Base-by-base conservation (phyloP, 2,329 filamentous ascomycete species). In the Venturiaceae sp. region DNA sequence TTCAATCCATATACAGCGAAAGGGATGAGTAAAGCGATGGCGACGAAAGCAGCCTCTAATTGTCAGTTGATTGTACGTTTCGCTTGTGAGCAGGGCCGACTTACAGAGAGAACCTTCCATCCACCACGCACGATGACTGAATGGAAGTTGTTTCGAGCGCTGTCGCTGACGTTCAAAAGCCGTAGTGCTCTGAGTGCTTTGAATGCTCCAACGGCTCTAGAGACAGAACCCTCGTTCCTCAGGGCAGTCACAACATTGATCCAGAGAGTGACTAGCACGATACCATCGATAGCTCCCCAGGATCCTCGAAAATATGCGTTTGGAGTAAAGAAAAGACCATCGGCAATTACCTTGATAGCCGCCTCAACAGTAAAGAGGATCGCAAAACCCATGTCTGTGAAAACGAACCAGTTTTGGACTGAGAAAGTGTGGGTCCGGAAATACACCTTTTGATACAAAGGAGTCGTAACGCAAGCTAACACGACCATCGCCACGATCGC, bases 401-500 rank as follows among this genome's bases (percentile, higher is more conserved):
- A 97, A 5, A 95, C 88, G 68, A 96, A 97, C 94, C 95, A 99
- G 67, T 92, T 94, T 60, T 78, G 80, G 50, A 82, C 75, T 60
- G 78, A 84, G 67, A 83, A 84, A 1, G 72, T 68, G 60, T 84
- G 79, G 5, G 71, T 76, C 57, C 82, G 71, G 65, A 92, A 92
- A 68, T 96, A 95, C 64, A 91, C 81, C 69, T 88, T 90, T 69
- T 99, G 94, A 69, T 95, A 99, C 16, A 99, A 77, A 0, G 94
- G 94, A 1, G 94, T 99, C 1, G 92, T 96, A 55, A 97, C 80
- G 68, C 92, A 99, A 32, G 94, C 94, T 55, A 99, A 81, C 47
- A 96, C 74, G n/a, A 99, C 94, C 95, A 99, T 99, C 55, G 90
- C 89, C 44, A 97, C 89, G 62, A 99, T 96, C 14, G 90, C 88